phyloP scores from a whole-genome alignment of 345 rosid species.

The Microthlaspi erraticum region DNA sequence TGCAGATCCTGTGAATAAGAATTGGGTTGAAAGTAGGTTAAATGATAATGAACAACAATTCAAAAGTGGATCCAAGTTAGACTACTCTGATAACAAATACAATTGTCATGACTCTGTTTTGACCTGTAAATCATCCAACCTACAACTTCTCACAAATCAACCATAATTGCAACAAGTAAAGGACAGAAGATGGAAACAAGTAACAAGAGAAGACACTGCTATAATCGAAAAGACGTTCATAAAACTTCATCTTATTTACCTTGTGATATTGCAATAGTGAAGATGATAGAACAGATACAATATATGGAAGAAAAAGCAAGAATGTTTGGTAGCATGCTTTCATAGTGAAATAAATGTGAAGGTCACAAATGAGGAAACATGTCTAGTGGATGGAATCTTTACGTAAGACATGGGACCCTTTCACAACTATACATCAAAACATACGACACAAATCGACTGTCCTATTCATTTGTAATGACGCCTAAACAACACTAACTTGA shows the following conservation, averaged over 20 bases:
- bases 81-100: conserved; percentile 27
- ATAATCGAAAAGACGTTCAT: conserved; percentile 23
- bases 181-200: conserved; percentile 2
- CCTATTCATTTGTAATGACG: conserved; percentile 28
- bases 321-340: conserved; percentile 18
- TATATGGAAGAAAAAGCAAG: conserved; percentile 28
- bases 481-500: conserved; percentile 29
- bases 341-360: conserved; percentile 29
- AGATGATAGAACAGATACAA: conserved; percentile 13
- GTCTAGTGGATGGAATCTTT: conserved; percentile 29
- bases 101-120: conserved; percentile 31
- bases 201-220: conserved; percentile 16
- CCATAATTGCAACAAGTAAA: conserved; percentile 1
- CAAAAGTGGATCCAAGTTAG: conserved; percentile 35
- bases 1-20: conserved; percentile 41
- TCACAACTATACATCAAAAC: conserved; percentile 33
- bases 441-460: not conserved
- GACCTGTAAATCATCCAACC: conserved; percentile 27
- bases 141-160: conserved; percentile 6
- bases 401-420: conserved; percentile 34
- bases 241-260: conserved; percentile 17
- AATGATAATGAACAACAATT: conserved; percentile 23
- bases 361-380: conserved; percentile 38
- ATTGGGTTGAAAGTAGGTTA: conserved; percentile 46
- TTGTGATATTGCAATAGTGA: conserved; percentile 17